Percentiles rank a stretch among this genome's conserved stretches.
Evolutionary conservation across 805 yeast genomes (phyloP).

Genomic region (Wickerhamiella spandovensis): DNA sequence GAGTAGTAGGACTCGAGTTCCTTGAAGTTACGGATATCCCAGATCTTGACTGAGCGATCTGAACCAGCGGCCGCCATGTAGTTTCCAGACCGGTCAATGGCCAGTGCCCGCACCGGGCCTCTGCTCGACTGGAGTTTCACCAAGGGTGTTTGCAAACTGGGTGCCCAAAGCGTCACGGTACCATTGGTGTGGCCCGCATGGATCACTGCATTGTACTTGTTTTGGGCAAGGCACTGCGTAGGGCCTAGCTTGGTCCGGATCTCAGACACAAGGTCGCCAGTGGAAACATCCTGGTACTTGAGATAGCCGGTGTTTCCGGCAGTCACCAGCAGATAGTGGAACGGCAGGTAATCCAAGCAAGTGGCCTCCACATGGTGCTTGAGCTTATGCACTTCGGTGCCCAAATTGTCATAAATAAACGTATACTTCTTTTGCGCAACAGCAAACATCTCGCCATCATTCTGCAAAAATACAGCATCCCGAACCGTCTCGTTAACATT

Average conservation of each 20-base stretch:
- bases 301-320: slow-evolving; percentile 84
- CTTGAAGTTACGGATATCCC: slow-evolving; percentile 83
- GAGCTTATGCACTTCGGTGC: slow-evolving; percentile 82
- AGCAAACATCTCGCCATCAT: slow-evolving; percentile 77
- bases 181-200: slow-evolving; percentile 92
- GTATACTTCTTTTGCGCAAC: slow-evolving; percentile 94
- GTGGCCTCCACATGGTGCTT: slow-evolving; percentile 83
- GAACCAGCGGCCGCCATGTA: slow-evolving; percentile 91
- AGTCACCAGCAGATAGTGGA: slow-evolving; percentile 75
- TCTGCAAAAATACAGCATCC: slow-evolving; percentile 82
- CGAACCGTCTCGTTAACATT: slow-evolving; percentile 79
- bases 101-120: slow-evolving; percentile 78
- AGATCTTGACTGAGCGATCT: slow-evolving; percentile 70
- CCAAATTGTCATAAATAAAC: slow-evolving; percentile 80
- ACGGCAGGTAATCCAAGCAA: slow-evolving; percentile 75
- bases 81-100: slow-evolving; percentile 80
- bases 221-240: slow-evolving; percentile 73
- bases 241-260: slow-evolving; percentile 82
- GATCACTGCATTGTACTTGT: slow-evolving; percentile 91
- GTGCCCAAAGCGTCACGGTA: slow-evolving; percentile 87
- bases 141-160: slow-evolving; percentile 71
- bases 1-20: slow-evolving; percentile 58
- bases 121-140: slow-evolving; percentile 68
- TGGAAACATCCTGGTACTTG: slow-evolving; percentile 89
- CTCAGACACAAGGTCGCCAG: slow-evolving; percentile 78